A percentile compares a stretch with the other conserved stretches of the same genome.
These are phyloP conservation scores for Dothiorella sarmentorum DNA, from an alignment of 2,329 filamentous ascomycete genomes.

Conservation along the genomic window DNA sequence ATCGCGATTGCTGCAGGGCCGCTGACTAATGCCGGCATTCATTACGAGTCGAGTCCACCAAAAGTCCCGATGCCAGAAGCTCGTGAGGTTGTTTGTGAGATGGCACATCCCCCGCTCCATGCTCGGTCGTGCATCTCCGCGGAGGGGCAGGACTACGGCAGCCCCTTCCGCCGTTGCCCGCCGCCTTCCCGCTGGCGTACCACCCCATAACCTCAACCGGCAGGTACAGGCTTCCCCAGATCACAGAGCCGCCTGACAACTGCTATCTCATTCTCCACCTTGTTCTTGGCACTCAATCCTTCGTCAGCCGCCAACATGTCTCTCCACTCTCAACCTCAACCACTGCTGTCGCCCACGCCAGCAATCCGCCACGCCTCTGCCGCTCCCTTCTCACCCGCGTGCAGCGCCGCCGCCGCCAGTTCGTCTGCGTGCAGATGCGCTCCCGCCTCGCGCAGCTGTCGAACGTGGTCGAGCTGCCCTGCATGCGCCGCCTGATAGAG, in stretches of 20 bases:
- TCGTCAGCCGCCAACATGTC: not conserved
- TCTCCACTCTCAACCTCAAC: not conserved
- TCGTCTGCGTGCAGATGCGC: slow-evolving; percentile 60
- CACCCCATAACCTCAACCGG: not conserved
- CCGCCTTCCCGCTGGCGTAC: not conserved
- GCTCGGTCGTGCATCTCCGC: not conserved
- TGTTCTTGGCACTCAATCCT: not conserved
- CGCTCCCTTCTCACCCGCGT: slow-evolving; percentile 30
- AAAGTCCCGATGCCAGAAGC: not conserved
- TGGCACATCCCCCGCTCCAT: slow-evolving; percentile 3
- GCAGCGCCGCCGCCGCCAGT: slow-evolving; percentile 49
- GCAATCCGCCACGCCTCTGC: slow-evolving; percentile 33
- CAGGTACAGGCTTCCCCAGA: slow-evolving; percentile 13
- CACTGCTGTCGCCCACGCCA: slow-evolving; percentile 16
- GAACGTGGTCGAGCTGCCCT: slow-evolving; percentile 53
- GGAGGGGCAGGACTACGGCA: too few relatives aligned
- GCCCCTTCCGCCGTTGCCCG: not conserved
- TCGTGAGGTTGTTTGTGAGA: too few relatives aligned
- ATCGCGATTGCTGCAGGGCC: slow-evolving; percentile 9
- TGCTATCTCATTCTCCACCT: not conserved
- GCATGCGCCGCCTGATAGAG: slow-evolving; percentile 58
- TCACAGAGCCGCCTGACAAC: slow-evolving; percentile 4
- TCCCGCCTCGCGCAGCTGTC: slow-evolving; percentile 53
- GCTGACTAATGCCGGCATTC: slow-evolving; percentile 4
- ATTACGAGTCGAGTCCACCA: too few relatives aligned